These are phyloP conservation scores for Leccinum aurantiacum DNA, from an alignment of 768 basidiomycete genomes.

Conservation along the genomic window DNA sequence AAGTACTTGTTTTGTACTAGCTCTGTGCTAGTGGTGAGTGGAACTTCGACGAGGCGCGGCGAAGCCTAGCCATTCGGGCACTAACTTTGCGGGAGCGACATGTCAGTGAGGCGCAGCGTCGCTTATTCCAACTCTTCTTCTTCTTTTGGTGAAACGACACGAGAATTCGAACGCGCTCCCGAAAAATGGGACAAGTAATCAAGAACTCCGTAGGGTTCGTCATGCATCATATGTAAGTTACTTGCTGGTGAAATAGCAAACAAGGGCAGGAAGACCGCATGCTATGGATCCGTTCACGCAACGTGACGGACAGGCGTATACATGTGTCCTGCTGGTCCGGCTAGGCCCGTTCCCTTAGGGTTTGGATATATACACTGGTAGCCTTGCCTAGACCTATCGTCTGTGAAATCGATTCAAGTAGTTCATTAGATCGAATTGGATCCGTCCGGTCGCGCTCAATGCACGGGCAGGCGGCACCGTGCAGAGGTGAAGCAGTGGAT, in stretches of 20 bases:
- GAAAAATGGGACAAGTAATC: background rate
- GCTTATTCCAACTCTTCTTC: background rate
- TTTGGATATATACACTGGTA: background rate
- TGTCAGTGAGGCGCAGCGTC: background rate
- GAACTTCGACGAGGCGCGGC: conserved; percentile 1
- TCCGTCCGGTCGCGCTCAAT: conserved; percentile 20
- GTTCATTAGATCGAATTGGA: background rate
- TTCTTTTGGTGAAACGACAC: background rate
- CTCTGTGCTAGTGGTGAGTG: background rate
- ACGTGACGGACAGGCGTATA: background rate
- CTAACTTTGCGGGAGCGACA: background rate
- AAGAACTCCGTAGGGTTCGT: background rate
- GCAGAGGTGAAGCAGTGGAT: background rate
- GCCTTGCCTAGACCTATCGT: background rate
- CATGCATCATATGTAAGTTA: background rate
- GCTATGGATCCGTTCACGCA: background rate
- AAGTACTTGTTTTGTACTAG: background rate
- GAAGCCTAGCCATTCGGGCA: background rate
- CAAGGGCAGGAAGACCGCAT: no score
- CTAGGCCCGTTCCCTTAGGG: background rate
- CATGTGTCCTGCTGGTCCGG: background rate
- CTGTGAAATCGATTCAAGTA: background rate
- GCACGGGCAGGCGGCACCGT: background rate
- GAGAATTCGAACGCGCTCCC: background rate
- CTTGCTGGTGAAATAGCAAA: background rate